Evolutionary conservation across 805 yeast genomes (phyloP), one percentile per base, ranked within the genome.

Genomic region (Candida awuae): DNA sequence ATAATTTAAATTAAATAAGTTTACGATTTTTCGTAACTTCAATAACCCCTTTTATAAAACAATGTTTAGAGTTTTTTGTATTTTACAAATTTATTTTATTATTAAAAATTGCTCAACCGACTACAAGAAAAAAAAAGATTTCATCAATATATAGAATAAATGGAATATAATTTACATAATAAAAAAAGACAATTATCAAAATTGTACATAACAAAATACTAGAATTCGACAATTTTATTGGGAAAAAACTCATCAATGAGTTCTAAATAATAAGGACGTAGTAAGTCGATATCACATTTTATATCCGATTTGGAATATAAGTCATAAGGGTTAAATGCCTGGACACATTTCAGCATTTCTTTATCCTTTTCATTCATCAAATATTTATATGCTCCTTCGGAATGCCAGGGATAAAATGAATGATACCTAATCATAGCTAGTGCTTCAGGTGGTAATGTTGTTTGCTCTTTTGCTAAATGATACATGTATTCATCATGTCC

Each of bases 401-500:
- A 73, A 53, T 80, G 87, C 80, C 84, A 77, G 1, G 87, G 87
- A 53, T 80, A 80, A 47, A 80, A 80, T 1, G 84, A 77, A 55
- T 80, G 87, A 53, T 80, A 80, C 43, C 87, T 57, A 34, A 80
- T 79, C 84, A 80, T 80, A 1, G 86, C 85, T 38, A 80, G 61
- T 0, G 73, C 86, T 53, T 78, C 81, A 7, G 68, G 70, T 3
- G 85, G 84, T 33, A 80, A 59, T 1, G 68, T 71, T 12, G 83
- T 76, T 50, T 76, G 80, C 41, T 67, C 65, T 53, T 77, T 79
- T 10, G 84, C 84, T 23, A 80, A 63, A 51, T 79, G 84, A 48
- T 78, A 80, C 83, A 80, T 77, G 57, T 80, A 80, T 52, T 80
- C 87, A 54, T 80, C 87, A 51, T 80, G 87, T 5, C 87, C 87